Base-by-base conservation (phyloP, 1,139 yeast genomes). In the Arxiozyma slooffiae region DNA sequence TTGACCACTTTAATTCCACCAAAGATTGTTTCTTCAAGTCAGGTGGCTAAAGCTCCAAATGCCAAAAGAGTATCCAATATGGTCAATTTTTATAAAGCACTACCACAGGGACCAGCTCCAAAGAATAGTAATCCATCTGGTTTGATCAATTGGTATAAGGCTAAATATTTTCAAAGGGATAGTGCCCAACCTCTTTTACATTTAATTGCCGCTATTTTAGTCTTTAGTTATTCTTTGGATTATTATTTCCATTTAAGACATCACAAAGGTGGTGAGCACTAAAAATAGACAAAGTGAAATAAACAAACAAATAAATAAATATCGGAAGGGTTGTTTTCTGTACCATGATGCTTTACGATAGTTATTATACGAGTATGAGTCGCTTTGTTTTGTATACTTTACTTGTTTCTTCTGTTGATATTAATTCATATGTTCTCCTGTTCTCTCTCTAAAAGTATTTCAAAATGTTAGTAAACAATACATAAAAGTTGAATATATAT, bases 1-100 rank as follows among this genome's bases (percentile, higher is more conserved):
- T 80, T 92, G 72, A 89, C 97, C 62, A 85, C 97, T 67, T 80
- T 92, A 76, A 89, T 92, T 68, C 98, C 98, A 66, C 98, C 98
- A 70, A 92, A 92, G 94, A 83, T 92, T 69, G 97, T 96, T 54
- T 89, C 97, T 58, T 94, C 96, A 52, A 79, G 82, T 86, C 89
- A 88, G 85, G 77, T 92, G 64, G 96, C 96, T 53, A 79, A 95
- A 60, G 87, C 89, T 74, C 96, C 97, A 66, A 85, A 90, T 67
- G 97, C 97, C 63, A 88, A 88, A 80, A 88, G 96, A 77, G 88
- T 92, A 85, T 84, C 87, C 62, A 87, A 87, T 70, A 96, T 92
- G 64, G 97, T 92, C 63, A 78, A 87, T 59, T 89, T 92, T 80
- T 92, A 92, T 85, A 86, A 90, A 77, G 83, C 89, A 64, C 81